Evolutionary conservation across 371 early-diverging fungal species (phyloP).

Genomic region (Parasitella parasitica): DNA sequence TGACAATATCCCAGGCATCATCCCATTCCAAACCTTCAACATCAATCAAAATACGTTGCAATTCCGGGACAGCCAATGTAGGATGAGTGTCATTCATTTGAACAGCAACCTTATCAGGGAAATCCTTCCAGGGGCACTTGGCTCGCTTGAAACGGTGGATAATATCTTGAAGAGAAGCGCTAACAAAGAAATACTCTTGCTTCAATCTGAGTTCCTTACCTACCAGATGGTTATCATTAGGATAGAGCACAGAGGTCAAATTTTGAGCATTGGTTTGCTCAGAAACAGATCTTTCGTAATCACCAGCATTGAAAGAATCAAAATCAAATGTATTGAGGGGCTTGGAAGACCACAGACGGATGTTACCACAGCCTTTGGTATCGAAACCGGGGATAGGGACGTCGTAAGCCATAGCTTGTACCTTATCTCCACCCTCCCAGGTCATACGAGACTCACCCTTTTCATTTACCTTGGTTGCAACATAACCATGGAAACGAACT

Average conservation of each 20-base stretch:
- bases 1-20: conserved; percentile 90
- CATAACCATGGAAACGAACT: conserved; percentile 83
- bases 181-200: conserved; percentile 94
- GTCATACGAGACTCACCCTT: conserved; percentile 56
- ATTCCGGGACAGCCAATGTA: conserved; percentile 81
- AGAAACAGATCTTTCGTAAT: conserved; percentile 85
- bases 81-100: conserved; percentile 91
- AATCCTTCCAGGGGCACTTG: conserved; percentile 76
- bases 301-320: conserved; percentile 86
- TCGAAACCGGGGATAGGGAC: conserved; percentile 88
- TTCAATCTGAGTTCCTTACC: conserved; percentile 92
- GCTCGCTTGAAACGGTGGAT: conserved; percentile 89
- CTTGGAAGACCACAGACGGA: conserved; percentile 90
- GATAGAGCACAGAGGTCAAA: conserved; percentile 90
- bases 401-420: conserved; percentile 91
- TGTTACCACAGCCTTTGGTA: conserved; percentile 88
- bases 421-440: conserved; percentile 85
- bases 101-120: conserved; percentile 88
- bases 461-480: conserved; percentile 64
- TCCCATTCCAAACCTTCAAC: conserved; percentile 88
- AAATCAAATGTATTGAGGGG: conserved; percentile 78
- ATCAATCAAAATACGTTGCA: conserved; percentile 87
- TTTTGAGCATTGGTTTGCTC: conserved; percentile 88
- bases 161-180: conserved; percentile 84
- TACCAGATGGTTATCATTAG: conserved; percentile 91